A percentile compares a stretch with the other conserved stretches of the same genome.
phyloP scores from a whole-genome alignment of 176 grass and related monocot species.

The Oryza coarctata region DNA sequence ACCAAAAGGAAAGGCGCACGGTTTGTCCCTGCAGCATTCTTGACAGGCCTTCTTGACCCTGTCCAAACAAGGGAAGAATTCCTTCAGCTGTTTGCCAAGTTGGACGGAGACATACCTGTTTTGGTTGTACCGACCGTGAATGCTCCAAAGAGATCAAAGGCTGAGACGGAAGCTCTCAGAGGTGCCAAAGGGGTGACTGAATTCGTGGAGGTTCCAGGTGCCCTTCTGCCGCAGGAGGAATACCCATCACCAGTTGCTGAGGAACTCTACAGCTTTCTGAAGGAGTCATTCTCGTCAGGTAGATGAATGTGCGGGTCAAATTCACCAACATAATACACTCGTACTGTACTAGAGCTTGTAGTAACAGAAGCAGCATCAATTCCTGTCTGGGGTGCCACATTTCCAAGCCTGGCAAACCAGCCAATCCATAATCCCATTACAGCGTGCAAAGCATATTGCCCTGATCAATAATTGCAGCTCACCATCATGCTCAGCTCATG shows the following conservation, averaged over 20 bases:
- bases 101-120: conserved; percentile 61
- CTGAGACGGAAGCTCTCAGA: conserved; percentile 80
- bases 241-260: conserved; percentile 67
- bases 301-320: conserved; percentile 21
- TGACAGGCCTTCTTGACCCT: conserved; percentile 86
- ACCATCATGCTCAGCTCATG: conserved; percentile 18
- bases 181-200: conserved; percentile 70
- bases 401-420: conserved; percentile 24
- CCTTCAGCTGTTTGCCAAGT: conserved; percentile 57
- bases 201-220: conserved; percentile 79
- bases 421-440: conserved; percentile 1
- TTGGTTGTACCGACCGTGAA: conserved; percentile 56
- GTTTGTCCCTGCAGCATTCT: conserved; percentile 80
- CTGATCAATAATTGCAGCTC: conserved; percentile 42
- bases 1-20: conserved; percentile 85
- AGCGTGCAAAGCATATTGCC: conserved; percentile 6
- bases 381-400: conserved; percentile 1
- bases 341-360: neutral
- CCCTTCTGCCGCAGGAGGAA: conserved; percentile 96
- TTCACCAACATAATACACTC: neutral
- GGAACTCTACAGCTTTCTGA: conserved; percentile 69
- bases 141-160: conserved; percentile 88
- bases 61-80: conserved; percentile 86
- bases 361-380: conserved; percentile 21
- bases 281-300: conserved; percentile 36